phyloP scores from a whole-genome alignment of 1,139 yeast species.

The Waltiozyma solani region DNA sequence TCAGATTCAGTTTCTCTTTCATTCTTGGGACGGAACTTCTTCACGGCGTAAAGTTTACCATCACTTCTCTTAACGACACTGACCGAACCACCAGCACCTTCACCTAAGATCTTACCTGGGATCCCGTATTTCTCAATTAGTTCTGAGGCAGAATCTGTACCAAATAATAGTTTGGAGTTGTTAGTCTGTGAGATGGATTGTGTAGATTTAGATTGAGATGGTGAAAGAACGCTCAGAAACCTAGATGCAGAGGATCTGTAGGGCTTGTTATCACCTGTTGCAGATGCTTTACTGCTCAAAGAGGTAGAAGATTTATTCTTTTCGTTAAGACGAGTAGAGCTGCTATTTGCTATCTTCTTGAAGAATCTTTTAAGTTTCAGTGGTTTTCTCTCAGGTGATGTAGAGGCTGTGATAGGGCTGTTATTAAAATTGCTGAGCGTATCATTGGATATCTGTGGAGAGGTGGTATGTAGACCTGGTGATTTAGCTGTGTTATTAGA shows the following conservation, averaged over 20 bases:
- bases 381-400: slow-evolving; percentile 17
- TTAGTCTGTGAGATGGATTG: slow-evolving; percentile 5
- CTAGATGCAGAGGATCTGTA: slow-evolving; percentile 8
- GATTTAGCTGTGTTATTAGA: slow-evolving; percentile 13
- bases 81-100: slow-evolving; percentile 77
- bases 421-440: background rate
- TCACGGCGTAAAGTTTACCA: slow-evolving; percentile 53
- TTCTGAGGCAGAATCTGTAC: slow-evolving; percentile 27
- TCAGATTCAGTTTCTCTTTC: slow-evolving; percentile 43
- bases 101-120: slow-evolving; percentile 50
- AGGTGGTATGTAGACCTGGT: slow-evolving; percentile 10
- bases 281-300: background rate
- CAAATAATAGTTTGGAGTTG: slow-evolving; percentile 23
- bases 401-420: background rate
- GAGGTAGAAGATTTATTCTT: background rate
- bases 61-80: slow-evolving; percentile 42
- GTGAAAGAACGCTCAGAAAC: slow-evolving; percentile 9
- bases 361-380: slow-evolving; percentile 25
- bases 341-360: slow-evolving; percentile 20
- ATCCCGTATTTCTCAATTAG: slow-evolving; percentile 46
- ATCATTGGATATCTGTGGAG: slow-evolving; percentile 9
- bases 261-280: background rate
- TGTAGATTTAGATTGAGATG: slow-evolving; percentile 7
- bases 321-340: background rate
- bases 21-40: slow-evolving; percentile 50